phyloP scores from a whole-genome alignment of 495 filamentous ascomycete species.

The Penicillium nucicola region DNA sequence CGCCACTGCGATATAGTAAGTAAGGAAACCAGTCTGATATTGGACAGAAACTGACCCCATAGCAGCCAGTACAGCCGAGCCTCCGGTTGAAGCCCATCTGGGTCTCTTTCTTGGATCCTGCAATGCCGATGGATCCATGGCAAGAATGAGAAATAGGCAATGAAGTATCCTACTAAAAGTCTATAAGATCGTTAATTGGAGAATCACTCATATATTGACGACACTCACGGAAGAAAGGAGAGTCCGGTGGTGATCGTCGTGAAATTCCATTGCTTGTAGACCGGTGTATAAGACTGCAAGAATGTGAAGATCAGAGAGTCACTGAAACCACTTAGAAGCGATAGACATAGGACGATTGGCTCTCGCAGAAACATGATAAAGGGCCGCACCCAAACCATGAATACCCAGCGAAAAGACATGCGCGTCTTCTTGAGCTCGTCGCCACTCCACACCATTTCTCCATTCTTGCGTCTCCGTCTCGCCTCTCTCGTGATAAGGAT shows the following conservation, averaged over 20 bases:
- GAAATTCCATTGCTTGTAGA: constrained; percentile 67
- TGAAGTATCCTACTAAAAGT: constrained; percentile 62
- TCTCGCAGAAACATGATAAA: constrained; percentile 79
- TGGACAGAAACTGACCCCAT: constrained; percentile 20
- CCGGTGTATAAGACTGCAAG: constrained; percentile 63
- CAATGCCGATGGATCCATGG: constrained; percentile 59
- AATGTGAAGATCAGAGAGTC: constrained; percentile 83
- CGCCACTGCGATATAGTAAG: constrained; percentile 37
- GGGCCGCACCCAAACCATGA: constrained; percentile 64
- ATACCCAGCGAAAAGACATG: constrained; percentile 52
- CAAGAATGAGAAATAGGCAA: constrained; percentile 63
- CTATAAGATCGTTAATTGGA: too few species aligned
- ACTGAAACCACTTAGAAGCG: constrained; percentile 70
- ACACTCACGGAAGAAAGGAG: constrained; percentile 54
- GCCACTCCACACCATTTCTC: constrained; percentile 59
- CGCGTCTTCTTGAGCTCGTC: constrained; percentile 53
- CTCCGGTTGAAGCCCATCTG: constrained; percentile 53
- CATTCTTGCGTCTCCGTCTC: constrained; percentile 55
- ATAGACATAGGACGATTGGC: constrained; percentile 69
- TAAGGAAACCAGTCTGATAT: not conserved
- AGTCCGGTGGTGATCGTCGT: constrained; percentile 52
- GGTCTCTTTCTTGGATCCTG: constrained; percentile 38
- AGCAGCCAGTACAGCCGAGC: constrained; percentile 56
- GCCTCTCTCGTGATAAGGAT: constrained; percentile 67
- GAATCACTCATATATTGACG: too few species aligned